A percentile compares a stretch with the other conserved stretches of the same genome.
These are phyloP conservation scores for Ceratocystis diversiconidia DNA, from an alignment of 2,329 filamentous ascomycete species.

Conservation along the genomic window DNA sequence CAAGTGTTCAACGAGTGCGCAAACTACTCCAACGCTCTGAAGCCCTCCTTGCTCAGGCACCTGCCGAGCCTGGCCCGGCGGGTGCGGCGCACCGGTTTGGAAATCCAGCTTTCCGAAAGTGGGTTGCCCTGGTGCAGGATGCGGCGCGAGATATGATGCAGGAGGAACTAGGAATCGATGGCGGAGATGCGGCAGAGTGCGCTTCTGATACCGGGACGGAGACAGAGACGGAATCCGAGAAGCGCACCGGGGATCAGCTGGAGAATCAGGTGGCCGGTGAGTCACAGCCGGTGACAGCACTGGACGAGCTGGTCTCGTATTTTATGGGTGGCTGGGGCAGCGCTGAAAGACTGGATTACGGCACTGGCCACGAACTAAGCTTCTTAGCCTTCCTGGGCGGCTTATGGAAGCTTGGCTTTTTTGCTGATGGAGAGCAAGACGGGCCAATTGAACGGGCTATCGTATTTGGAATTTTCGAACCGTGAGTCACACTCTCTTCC, in stretches of 20 bases:
- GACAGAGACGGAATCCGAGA: background rate
- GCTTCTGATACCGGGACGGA: background rate
- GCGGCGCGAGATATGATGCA: constrained; percentile 39
- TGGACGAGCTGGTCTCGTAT: constrained; percentile 36
- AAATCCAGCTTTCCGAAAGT: constrained; percentile 77
- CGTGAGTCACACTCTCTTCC: constrained; percentile 38
- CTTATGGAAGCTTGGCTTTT: constrained; percentile 80
- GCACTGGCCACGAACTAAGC: constrained; percentile 88
- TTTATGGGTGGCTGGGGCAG: constrained; percentile 80
- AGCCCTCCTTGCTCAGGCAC: constrained; percentile 58
- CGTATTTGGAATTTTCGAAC: constrained; percentile 69
- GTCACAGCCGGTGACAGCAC: constrained; percentile 19
- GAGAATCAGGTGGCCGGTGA: background rate
- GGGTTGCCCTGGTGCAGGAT: constrained; percentile 57
- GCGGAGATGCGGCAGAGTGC: constrained; percentile 11
- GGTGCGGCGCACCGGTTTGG: constrained; percentile 55
- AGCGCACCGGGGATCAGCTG: background rate
- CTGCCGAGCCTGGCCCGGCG: constrained; percentile 64
- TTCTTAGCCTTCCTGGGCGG: constrained; percentile 84
- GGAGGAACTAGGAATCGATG: constrained; percentile 22
- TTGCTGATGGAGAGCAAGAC: constrained; percentile 40
- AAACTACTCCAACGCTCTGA: constrained; percentile 50
- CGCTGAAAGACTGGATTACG: constrained; percentile 79
- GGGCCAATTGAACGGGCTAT: constrained; percentile 60
- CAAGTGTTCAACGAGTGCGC: constrained; percentile 50